A percentile compares a stretch with the other conserved stretches of the same genome.
phyloP scores from a whole-genome alignment of 2,329 filamentous ascomycete species.

The Laburnicola sp. region DNA sequence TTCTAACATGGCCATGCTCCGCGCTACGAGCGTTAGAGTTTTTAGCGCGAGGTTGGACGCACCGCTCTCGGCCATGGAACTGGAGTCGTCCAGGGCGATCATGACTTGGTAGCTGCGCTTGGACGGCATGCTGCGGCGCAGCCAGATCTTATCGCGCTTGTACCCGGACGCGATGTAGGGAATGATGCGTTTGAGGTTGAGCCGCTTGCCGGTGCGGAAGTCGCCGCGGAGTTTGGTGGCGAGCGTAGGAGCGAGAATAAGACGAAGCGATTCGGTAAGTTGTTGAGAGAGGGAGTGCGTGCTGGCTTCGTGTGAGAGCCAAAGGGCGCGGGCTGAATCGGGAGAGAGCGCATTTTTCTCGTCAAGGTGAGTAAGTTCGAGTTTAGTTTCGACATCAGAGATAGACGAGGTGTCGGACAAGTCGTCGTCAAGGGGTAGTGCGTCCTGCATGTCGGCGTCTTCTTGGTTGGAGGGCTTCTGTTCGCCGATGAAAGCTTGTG shows the following conservation, averaged over 20 bases:
- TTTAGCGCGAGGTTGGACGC: conserved; percentile 85
- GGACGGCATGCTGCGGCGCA: conserved; percentile 86
- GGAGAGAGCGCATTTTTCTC: conserved; percentile 45
- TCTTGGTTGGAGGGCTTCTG: conserved; percentile 40
- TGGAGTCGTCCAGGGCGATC: conserved; percentile 94
- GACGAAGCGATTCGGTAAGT: conserved; percentile 88
- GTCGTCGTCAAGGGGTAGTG: conserved; percentile 43
- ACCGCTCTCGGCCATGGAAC: conserved; percentile 83
- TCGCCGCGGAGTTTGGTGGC: conserved; percentile 96
- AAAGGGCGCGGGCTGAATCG: conserved; percentile 70
- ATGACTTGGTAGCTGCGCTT: conserved; percentile 97
- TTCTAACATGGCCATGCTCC: conserved; percentile 88
- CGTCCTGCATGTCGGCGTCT: conserved; percentile 47
- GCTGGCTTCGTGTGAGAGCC: conserved; percentile 79
- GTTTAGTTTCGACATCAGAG: conserved; percentile 58
- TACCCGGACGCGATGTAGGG: conserved; percentile 98
- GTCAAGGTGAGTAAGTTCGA: conserved; percentile 72
- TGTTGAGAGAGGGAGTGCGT: conserved; percentile 86
- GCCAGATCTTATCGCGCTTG: conserved; percentile 99
- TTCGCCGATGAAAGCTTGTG: conserved; percentile 52
- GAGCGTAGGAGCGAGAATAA: conserved; percentile 92
- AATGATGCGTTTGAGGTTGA: conserved; percentile 99
- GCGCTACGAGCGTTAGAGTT: conserved; percentile 87
- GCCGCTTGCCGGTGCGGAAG: conserved; percentile 94
- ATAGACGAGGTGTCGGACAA: conserved; percentile 40